Evolutionary conservation across 768 basidiomycete species (phyloP).

Genomic region (Pleurotus giganteus): DNA sequence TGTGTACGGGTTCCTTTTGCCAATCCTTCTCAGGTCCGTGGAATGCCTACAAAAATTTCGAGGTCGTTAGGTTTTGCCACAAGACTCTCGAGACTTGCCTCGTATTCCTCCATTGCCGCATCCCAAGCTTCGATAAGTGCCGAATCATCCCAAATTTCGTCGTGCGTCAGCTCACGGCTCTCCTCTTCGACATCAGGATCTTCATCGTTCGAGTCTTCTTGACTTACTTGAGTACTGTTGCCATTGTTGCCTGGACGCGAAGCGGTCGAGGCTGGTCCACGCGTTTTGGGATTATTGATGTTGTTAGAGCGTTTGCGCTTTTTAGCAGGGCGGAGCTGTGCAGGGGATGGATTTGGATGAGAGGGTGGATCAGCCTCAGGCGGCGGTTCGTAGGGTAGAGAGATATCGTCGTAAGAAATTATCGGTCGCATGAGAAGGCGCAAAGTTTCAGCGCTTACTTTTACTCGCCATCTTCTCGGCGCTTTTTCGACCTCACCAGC

Average conservation of each 20-base stretch:
- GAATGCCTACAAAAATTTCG: slow-evolving; percentile 48
- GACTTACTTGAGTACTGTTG: slow-evolving; percentile 18
- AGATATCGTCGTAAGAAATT: slow-evolving; percentile 66
- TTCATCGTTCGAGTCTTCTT: slow-evolving; percentile 23
- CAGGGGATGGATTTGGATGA: slow-evolving; percentile 11
- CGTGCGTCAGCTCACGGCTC: slow-evolving; percentile 62
- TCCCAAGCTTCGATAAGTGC: slow-evolving; percentile 83
- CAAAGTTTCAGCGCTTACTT: not conserved
- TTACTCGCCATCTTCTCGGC: too few relatives aligned
- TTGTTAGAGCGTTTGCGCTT: slow-evolving; percentile 49
- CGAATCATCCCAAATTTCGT: slow-evolving; percentile 87
- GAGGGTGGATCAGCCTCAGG: slow-evolving; percentile 16
- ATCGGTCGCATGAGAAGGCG: slow-evolving; percentile 29
- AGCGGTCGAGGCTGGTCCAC: slow-evolving; percentile 34
- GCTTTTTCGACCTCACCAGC: too few relatives aligned
- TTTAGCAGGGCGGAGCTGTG: slow-evolving; percentile 43
- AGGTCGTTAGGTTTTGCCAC: too few relatives aligned
- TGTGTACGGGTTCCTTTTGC: slow-evolving; percentile 69
- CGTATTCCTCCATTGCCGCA: slow-evolving; percentile 79
- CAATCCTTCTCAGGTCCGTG: slow-evolving; percentile 71
- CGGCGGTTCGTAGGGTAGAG: slow-evolving; percentile 34
- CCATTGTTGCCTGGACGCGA: slow-evolving; percentile 26
- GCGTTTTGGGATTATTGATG: slow-evolving; percentile 26
- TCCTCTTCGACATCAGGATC: slow-evolving; percentile 45
- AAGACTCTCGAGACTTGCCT: slow-evolving; percentile 45